These are phyloP conservation scores for Diaporthe sp. DNA, from an alignment of 2,329 filamentous ascomycete genomes.

Conservation along the genomic window DNA sequence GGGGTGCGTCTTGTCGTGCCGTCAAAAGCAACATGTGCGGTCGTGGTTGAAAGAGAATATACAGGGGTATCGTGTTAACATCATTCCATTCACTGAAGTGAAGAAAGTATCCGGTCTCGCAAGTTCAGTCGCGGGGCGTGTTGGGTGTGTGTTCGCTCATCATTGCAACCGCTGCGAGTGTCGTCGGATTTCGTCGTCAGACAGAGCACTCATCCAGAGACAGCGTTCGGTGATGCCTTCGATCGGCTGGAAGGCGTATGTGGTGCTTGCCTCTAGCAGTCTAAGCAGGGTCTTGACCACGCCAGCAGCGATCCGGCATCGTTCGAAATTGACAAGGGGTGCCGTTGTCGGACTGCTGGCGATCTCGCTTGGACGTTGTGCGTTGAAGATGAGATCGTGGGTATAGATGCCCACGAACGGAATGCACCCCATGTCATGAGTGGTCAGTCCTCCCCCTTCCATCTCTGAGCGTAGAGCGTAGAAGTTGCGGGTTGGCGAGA, in stretches of 20 bases:
- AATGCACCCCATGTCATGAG: conserved; percentile 79
- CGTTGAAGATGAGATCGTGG: conserved; percentile 86
- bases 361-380: conserved; percentile 82
- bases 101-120: not conserved
- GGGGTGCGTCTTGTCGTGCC: conserved; percentile 14
- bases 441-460: conserved; percentile 71
- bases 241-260: conserved; percentile 80
- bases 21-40: conserved; percentile 27
- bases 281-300: conserved; percentile 85
- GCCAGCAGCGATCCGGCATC: conserved; percentile 80
- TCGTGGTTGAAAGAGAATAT: conserved; percentile 11
- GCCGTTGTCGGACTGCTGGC: conserved; percentile 75
- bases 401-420: conserved; percentile 89
- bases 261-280: conserved; percentile 82
- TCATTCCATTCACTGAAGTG: not conserved
- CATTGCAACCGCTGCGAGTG: conserved; percentile 65
- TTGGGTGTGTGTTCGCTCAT: conserved; percentile 26
- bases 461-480: conserved; percentile 83
- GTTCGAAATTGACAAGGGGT: conserved; percentile 85
- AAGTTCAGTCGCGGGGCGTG: not conserved
- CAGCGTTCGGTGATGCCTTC: conserved; percentile 84
- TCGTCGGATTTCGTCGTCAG: conserved; percentile 79
- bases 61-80: conserved; percentile 31
- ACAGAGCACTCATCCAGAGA: conserved; percentile 85
- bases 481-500: conserved; percentile 84